Evolutionary conservation across 2,329 filamentous ascomycete genomes (phyloP).

Genomic region (Myriosclerotinia scirpicola): DNA sequence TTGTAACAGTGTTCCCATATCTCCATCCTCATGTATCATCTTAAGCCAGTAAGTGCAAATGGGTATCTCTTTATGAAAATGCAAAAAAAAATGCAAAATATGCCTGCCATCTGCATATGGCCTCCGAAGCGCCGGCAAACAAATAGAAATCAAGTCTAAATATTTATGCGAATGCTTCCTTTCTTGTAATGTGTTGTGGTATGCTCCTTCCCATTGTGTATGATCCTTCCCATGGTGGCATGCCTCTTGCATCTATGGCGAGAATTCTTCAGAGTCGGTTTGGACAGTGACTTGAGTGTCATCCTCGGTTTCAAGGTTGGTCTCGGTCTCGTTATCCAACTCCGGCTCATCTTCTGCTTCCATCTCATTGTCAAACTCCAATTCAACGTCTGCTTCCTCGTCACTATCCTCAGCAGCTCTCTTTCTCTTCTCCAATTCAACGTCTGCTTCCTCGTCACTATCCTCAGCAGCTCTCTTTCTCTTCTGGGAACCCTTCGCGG

Average conservation of each 20-base stretch:
- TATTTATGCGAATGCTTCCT: slow-evolving; percentile 6
- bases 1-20: neutral
- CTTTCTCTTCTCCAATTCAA: slow-evolving; percentile 26
- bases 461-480: slow-evolving; percentile 28
- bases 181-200: neutral
- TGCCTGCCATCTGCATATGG: neutral
- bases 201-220: neutral
- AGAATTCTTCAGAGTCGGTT: neutral
- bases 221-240: neutral
- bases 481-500: slow-evolving; percentile 24
- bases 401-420: slow-evolving; percentile 27
- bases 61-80: slow-evolving; percentile 3
- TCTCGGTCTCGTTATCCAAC: neutral
- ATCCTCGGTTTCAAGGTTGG: neutral
- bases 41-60: slow-evolving; percentile 2
- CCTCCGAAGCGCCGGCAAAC: neutral
- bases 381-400: slow-evolving; percentile 25
- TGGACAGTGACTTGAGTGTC: neutral
- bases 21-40: neutral
- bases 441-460: slow-evolving; percentile 26
- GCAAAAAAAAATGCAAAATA: neutral
- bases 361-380: neutral
- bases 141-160: neutral
- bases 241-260: too few relatives aligned
- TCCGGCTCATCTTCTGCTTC: slow-evolving; percentile 3